phyloP scores from a whole-genome alignment of 179 eudicot genomes.

The Spinacia oleracea region DNA sequence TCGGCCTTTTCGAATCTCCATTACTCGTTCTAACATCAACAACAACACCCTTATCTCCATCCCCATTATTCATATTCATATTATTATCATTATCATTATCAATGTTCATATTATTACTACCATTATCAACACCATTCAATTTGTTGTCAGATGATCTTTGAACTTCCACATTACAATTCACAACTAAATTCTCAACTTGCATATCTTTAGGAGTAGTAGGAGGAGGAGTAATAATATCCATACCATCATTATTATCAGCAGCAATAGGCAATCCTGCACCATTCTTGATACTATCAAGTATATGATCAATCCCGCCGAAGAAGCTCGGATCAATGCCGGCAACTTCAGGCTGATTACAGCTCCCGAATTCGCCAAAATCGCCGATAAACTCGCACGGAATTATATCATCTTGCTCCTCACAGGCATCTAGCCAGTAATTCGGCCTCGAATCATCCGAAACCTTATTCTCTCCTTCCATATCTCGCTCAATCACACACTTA shows the following conservation, averaged over 20 bases:
- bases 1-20: constrained; percentile 15
- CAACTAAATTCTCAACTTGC: constrained; percentile 29
- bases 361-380: constrained; percentile 39
- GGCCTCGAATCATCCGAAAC: constrained; percentile 32
- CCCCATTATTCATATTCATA: constrained; percentile 12
- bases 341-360: constrained; percentile 22
- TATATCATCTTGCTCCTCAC: constrained; percentile 71
- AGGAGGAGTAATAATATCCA: constrained; percentile 20
- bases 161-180: constrained; percentile 8
- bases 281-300: constrained; percentile 63
- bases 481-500: constrained; percentile 2
- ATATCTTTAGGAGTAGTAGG: background rate
- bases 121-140: constrained; percentile 20
- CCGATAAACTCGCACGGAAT: constrained; percentile 51
- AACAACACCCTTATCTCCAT: constrained; percentile 17
- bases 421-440: constrained; percentile 89
- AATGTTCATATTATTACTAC: background rate
- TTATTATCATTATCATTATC: constrained; percentile 4
- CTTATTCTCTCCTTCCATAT: constrained; percentile 4
- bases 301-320: constrained; percentile 68
- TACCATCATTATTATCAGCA: constrained; percentile 7
- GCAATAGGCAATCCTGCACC: constrained; percentile 40
- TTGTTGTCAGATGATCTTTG: background rate
- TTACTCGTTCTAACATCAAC: constrained; percentile 19
- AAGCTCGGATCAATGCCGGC: constrained; percentile 47